Evolutionary conservation across 371 early-diverging fungal genomes (phyloP).

Genomic region (Syncephalastrum sp.): DNA sequence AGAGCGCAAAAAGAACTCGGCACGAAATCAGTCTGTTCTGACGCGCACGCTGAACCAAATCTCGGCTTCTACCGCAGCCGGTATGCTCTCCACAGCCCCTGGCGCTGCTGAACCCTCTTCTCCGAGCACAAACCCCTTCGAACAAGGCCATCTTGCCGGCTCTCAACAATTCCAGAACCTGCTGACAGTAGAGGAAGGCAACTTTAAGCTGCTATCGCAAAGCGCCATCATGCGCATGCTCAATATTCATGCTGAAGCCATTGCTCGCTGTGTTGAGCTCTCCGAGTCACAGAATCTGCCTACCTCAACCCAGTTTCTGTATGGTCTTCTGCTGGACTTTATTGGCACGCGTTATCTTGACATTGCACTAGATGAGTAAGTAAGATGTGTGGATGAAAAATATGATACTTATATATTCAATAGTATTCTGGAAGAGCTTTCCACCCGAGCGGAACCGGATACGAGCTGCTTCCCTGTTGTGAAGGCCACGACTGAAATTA

Average conservation of each 20-base stretch:
- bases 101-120: constrained; percentile 10
- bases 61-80: constrained; percentile 46
- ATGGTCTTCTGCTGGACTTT: constrained; percentile 70
- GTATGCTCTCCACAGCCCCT: constrained; percentile 21
- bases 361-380: constrained; percentile 80
- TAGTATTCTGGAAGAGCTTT: constrained; percentile 79
- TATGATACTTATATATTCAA: background rate
- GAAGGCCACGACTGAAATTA: constrained; percentile 65
- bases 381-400: background rate
- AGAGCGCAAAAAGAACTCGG: constrained; percentile 56
- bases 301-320: constrained; percentile 51
- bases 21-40: constrained; percentile 62
- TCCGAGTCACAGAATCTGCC: constrained; percentile 66
- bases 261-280: constrained; percentile 81
- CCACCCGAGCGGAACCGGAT: constrained; percentile 71
- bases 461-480: constrained; percentile 69
- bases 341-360: constrained; percentile 81
- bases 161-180: constrained; percentile 16
- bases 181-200: constrained; percentile 35
- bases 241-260: constrained; percentile 84
- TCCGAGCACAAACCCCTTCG: constrained; percentile 19
- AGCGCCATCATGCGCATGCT: constrained; percentile 66
- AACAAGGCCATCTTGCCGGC: constrained; percentile 5
- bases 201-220: constrained; percentile 59
- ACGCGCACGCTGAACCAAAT: constrained; percentile 74